Conservation (phyloP, 768 basidiomycete genomes). For the Mrakia blollopis region DNA sequence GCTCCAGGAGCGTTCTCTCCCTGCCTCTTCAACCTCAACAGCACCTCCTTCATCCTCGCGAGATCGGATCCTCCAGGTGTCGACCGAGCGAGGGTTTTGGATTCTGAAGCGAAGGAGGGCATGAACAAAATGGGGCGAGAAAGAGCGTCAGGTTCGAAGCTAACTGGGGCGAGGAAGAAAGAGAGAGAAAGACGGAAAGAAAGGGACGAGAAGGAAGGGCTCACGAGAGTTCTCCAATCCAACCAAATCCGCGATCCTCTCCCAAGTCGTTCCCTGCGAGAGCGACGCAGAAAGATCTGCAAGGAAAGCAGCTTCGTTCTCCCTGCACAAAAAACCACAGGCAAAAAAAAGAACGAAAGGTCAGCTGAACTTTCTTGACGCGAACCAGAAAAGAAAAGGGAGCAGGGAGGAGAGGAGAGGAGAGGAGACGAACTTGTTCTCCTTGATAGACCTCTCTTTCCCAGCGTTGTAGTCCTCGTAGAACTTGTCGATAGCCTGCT, state of each 20-base stretch:
- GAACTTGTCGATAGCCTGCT: constrained; percentile 44
- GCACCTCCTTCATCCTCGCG: constrained; percentile 82
- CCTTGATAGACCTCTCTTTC: constrained; percentile 82
- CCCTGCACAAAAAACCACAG: constrained; percentile 52
- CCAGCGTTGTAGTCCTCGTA: constrained; percentile 59
- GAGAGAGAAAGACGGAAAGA: neutral
- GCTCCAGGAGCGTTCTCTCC: constrained; percentile 89
- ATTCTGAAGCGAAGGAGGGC: constrained; percentile 49
- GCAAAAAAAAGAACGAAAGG: neutral
- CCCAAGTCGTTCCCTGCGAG: constrained; percentile 89
- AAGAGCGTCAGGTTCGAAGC: neutral
- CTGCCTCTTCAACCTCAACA: constrained; percentile 81
- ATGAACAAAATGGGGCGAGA: neutral
- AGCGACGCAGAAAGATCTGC: constrained; percentile 66
- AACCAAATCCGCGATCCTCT: constrained; percentile 77
- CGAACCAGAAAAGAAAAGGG: constrained; percentile 23
- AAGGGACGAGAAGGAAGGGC: constrained; percentile 34
- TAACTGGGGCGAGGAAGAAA: neutral
- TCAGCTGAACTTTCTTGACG: neutral
- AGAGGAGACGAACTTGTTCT: constrained; percentile 75
- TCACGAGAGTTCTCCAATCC: constrained; percentile 91
- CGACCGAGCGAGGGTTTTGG: constrained; percentile 85
- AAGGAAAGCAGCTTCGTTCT: constrained; percentile 77
- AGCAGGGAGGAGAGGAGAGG: constrained; percentile 2
- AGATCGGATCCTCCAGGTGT: constrained; percentile 86